phyloP scores from a whole-genome alignment of 1,284 basidiomycete species.

The Paramarasmius palmivorus region DNA sequence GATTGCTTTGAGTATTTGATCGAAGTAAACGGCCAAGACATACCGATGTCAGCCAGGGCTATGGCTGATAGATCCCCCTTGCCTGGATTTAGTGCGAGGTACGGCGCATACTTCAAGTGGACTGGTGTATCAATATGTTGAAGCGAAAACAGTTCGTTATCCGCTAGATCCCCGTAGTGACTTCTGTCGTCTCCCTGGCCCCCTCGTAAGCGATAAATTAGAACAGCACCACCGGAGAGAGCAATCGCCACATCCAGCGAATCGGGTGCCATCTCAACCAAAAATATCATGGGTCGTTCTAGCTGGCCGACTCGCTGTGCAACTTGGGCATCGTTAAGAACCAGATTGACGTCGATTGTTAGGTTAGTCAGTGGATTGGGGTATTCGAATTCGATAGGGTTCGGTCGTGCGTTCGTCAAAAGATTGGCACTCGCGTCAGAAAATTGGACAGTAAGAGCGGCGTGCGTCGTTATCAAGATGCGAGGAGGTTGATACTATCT shows the following conservation, averaged over 20 bases:
- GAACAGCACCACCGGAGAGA: constrained; percentile 64
- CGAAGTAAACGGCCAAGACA: constrained; percentile 19
- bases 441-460: constrained; percentile 67
- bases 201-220: constrained; percentile 58
- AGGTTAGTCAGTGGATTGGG: constrained; percentile 65
- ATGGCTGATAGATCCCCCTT: constrained; percentile 53
- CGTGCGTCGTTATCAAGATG: constrained; percentile 66
- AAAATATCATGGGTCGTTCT: constrained; percentile 45
- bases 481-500: constrained; percentile 64
- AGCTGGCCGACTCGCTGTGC: constrained; percentile 31
- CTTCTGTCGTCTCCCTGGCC: constrained; percentile 21
- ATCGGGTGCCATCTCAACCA: constrained; percentile 60
- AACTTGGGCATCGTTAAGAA: constrained; percentile 48
- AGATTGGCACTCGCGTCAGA: constrained; percentile 72
- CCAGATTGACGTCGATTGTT: constrained; percentile 56
- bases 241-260: constrained; percentile 68
- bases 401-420: constrained; percentile 46
- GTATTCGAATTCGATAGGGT: constrained; percentile 52
- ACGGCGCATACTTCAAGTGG: constrained; percentile 57
- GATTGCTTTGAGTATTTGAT: too few species aligned
- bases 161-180: constrained; percentile 27
- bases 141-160: constrained; percentile 50
- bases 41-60: constrained; percentile 72
- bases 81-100: constrained; percentile 56
- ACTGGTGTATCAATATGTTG: constrained; percentile 39